Base-by-base conservation (phyloP, 163 green algal genomes). In the Scenedesmus sp. region DNA sequence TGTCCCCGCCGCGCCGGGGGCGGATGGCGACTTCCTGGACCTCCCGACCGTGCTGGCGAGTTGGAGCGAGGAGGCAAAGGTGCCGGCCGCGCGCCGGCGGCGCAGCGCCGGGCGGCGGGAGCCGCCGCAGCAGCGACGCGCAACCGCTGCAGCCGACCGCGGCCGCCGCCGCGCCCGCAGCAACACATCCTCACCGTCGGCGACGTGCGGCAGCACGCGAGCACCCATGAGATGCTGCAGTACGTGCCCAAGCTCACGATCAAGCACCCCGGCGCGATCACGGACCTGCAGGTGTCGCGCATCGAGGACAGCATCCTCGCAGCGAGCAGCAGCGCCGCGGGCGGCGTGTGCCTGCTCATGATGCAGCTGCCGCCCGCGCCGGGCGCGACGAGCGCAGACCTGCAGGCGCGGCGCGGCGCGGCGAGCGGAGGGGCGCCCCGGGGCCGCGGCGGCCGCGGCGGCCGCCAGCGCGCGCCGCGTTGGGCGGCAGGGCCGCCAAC, bases 221-320 rank as follows among this genome's bases (percentile, higher is more conserved):
- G 33, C 54, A 69, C 29, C 3, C 34, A 45, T 14, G 62, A 75
- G 6, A 81, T 81, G 60, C 11, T 67, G 17, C 28, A 48, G 6
- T 71, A 66, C n/a, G 13, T 28, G 18, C 26, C 36, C 1, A 65
- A 36, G 20, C 33, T 67, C 1, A 29, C 51, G 9, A 20, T 67
- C 7, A 28, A 11, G 50, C 74, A 81, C 24, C 50, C 48, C 36
- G 62, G 62, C 33, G 53, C 15, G 20, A 11, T 36, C 60, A 67
- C 62, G 24, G 74, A 81, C 57, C 62, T 81, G 22, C 74, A 80
- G 57, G 70, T 78, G 20, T 18, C 6, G 4, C 50, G 62, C 33
- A 28, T 66, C 14, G 50, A 50, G 14, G 74, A 74, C 62, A 60
- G 26, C 31, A 47, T 75, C 48, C 34, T 81, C 4, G 74, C 63